Conservation (phyloP, 2,329 filamentous ascomycete species). For the Mariannaea sp. region DNA sequence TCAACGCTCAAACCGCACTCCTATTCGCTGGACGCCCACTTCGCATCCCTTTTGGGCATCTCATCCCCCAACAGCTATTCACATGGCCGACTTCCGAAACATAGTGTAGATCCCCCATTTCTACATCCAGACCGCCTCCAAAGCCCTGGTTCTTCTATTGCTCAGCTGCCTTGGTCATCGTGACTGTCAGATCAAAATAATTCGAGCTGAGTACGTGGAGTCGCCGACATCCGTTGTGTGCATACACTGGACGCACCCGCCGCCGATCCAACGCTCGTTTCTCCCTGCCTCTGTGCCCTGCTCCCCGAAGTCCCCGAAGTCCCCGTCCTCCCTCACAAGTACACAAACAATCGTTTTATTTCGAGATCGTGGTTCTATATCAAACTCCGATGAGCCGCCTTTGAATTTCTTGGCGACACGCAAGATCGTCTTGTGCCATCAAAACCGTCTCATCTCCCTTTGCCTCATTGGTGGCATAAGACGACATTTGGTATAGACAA, state of each 20-base stretch:
- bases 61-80: not conserved
- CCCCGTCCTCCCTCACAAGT: conserved; percentile 9
- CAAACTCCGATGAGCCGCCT: conserved; percentile 9
- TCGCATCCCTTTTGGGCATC: conserved; percentile 12
- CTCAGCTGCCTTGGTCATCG: conserved; percentile 18
- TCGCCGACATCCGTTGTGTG: not conserved
- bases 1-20: conserved; percentile 2
- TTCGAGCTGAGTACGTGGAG: not conserved
- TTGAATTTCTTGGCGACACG: not conserved
- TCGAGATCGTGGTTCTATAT: not conserved
- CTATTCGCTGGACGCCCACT: conserved; percentile 25
- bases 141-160: conserved; percentile 8
- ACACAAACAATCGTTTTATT: not conserved
- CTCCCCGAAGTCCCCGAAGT: conserved; percentile 18
- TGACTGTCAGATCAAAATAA: too few relatives aligned
- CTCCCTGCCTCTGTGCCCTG: not conserved
- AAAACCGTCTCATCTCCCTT: not conserved
- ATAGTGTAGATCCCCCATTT: not conserved
- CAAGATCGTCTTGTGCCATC: not conserved
- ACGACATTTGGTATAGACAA: not conserved
- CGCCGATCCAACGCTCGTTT: not conserved
- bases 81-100: conserved; percentile 22
- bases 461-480: not conserved
- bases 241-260: not conserved
- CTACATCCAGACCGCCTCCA: conserved; percentile 10